phyloP scores from a whole-genome alignment of 192 early-diverging fungal species.

The Pilaira anomala region DNA sequence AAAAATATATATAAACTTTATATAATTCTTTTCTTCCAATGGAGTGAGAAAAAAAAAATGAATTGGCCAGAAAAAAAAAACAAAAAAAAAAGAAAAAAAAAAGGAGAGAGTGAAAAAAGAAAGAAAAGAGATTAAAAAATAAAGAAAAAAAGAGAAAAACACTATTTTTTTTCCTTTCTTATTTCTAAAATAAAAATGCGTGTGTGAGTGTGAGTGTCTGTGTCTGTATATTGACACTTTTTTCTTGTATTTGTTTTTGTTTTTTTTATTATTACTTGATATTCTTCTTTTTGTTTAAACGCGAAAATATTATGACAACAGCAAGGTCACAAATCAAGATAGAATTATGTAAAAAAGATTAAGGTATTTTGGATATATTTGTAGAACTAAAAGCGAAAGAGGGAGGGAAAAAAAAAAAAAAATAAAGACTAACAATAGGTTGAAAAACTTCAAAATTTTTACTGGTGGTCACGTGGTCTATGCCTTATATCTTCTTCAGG shows the following conservation, averaged over 20 bases:
- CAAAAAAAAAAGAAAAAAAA: background rate
- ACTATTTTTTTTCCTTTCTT: background rate
- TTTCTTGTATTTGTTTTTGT: background rate
- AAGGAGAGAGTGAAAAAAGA: background rate
- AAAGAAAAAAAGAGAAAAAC: background rate
- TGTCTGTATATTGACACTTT: background rate
- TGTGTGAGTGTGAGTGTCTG: too few species aligned
- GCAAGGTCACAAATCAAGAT: background rate
- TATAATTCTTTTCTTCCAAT: background rate
- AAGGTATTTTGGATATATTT: background rate
- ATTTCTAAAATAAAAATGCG: background rate
- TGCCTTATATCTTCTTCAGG: too few species aligned
- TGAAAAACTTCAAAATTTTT: too few species aligned
- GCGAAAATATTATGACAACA: conserved; percentile 6
- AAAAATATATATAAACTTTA: background rate
- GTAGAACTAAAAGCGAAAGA: background rate
- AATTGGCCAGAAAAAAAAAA: background rate
- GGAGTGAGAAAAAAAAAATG: background rate
- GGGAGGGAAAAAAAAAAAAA: background rate
- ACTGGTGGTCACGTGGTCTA: too few species aligned
- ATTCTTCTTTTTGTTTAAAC: background rate
- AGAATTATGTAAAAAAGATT: conserved; percentile 1
- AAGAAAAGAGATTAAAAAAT: background rate
- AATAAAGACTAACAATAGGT: background rate
- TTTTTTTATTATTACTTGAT: background rate